These are phyloP conservation scores for Pezicula neosporulosa DNA, from an alignment of 2,329 filamentous ascomycete species.

Conservation along the genomic window DNA sequence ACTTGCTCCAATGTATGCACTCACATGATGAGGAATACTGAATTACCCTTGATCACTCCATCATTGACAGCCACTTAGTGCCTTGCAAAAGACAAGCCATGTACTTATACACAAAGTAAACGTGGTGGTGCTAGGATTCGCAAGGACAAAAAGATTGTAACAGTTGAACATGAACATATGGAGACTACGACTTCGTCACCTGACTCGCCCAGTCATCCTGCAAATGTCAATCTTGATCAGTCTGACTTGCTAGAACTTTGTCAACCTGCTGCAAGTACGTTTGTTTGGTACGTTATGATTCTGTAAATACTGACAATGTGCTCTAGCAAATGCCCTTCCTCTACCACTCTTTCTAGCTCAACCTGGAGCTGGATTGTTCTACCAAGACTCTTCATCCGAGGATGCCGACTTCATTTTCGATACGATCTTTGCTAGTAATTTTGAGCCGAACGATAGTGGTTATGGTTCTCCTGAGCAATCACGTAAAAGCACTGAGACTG, in stretches of 20 bases:
- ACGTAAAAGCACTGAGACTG: conserved; percentile 9
- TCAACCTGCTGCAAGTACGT: not conserved
- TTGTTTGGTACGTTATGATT: not conserved
- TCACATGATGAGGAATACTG: conserved; percentile 4
- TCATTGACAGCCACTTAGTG: conserved; percentile 14
- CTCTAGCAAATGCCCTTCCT: not conserved
- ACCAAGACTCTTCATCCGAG: conserved; percentile 40
- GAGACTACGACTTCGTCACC: not conserved
- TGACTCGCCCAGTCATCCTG: too few species aligned
- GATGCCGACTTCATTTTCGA: conserved; percentile 29
- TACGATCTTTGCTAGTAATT: conserved; percentile 12
- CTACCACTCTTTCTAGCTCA: conserved; percentile 18
- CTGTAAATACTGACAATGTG: not conserved
- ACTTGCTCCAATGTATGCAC: conserved; percentile 40
- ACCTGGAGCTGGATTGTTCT: conserved; percentile 44
- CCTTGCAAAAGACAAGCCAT: conserved; percentile 23
- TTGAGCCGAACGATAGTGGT: conserved; percentile 14
- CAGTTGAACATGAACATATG: not conserved
- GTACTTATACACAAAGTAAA: conserved; percentile 24
- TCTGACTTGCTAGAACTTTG: conserved; percentile 2
- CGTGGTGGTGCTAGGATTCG: conserved; percentile 25
- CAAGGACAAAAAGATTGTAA: conserved; percentile 5
- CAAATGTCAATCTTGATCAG: not conserved
- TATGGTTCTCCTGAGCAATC: conserved; percentile 13
- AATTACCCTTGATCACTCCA: not conserved